A percentile compares a stretch with the other conserved stretches of the same genome.
phyloP scores from a whole-genome alignment of 805 yeast genomes.

The Starmerella powellii region DNA sequence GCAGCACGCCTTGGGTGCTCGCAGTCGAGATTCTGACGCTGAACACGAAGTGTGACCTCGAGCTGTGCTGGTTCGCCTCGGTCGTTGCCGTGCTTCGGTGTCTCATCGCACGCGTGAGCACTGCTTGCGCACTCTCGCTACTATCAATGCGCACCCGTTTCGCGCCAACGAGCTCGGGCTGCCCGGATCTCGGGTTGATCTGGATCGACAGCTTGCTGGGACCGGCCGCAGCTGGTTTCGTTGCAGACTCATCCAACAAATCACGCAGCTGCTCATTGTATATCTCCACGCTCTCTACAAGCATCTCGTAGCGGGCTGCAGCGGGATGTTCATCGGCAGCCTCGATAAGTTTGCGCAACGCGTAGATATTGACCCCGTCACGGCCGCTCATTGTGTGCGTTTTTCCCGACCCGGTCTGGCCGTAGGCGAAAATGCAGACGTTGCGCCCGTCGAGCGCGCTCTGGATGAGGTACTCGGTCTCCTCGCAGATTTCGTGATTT shows the following conservation, averaged over 20 bases:
- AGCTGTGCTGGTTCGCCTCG: constrained; percentile 66
- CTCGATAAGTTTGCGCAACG: constrained; percentile 57
- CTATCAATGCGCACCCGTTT: constrained; percentile 38
- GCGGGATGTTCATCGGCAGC: constrained; percentile 40
- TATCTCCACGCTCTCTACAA: constrained; percentile 75
- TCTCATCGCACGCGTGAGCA: constrained; percentile 44
- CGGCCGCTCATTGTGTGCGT: constrained; percentile 74
- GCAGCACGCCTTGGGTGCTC: constrained; percentile 46
- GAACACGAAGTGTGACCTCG: constrained; percentile 83
- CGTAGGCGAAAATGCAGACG: constrained; percentile 91
- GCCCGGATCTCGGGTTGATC: constrained; percentile 45
- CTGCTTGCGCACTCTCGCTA: constrained; percentile 37
- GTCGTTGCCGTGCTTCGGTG: constrained; percentile 76
- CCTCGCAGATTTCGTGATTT: constrained; percentile 64
- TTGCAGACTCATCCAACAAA: constrained; percentile 34
- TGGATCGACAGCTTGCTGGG: constrained; percentile 48
- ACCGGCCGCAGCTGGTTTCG: constrained; percentile 1
- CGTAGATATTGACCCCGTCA: constrained; percentile 73
- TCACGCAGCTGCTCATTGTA: constrained; percentile 77
- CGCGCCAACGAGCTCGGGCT: constrained; percentile 51
- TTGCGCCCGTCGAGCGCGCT: constrained; percentile 78
- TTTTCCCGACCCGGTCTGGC: constrained; percentile 94
- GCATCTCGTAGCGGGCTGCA: constrained; percentile 28
- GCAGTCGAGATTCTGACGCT: constrained; percentile 48
- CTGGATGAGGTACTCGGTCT: constrained; percentile 74